Base-by-base conservation (phyloP, 2,329 filamentous ascomycete species). In the Talaromyces sp. region DNA sequence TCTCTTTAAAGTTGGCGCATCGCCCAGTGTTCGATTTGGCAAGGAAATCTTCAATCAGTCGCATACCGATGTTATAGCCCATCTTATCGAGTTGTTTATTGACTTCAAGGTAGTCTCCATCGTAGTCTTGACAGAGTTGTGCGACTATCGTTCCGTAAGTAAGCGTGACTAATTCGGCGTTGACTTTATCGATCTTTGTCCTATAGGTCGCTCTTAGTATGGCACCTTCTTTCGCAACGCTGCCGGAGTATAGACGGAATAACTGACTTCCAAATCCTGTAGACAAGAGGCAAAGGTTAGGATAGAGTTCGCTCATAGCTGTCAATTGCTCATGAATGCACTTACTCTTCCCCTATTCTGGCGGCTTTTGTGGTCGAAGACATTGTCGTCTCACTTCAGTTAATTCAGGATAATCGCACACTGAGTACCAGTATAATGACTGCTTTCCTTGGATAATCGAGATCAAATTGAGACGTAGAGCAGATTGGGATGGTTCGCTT, bases 31-130 rank as follows among this genome's bases (percentile, higher is more conserved):
- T 94, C 5, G 93, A 95, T 79, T 97, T 98, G 72, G 95, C 95
- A 19, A 99, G 88, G 74, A 97, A 99, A 80, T 99, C 95, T 73
- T 99, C 95, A 71, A 99, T 97, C 70, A 99, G 81, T 43, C 95
- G 91, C 74, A 98, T 84, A 31, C 95, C 95, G 69, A 99, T 99
- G 74, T 98, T 98, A 82, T 98, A 97, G 64, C 95, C 95, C 95
- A 99, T 99, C 81, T 94, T 96, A 76, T 99, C 95, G 53, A 99
- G 86, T 78, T 99, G 95, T 78, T 94, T 93, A 82, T 99, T 99
- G 76, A 99, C 94, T 77, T 98, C 93, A 61, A 87, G 84, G 76
- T 99, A 99, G 80, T 98, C 92, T 73, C 88, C 89, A 72, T 97
- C 93, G 77, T 94, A 97, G 82, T 99, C 95, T 78, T 94, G 94